Evolutionary conservation across 2,329 filamentous ascomycete genomes (phyloP).

Genomic region (Alternaria triticimaculans): DNA sequence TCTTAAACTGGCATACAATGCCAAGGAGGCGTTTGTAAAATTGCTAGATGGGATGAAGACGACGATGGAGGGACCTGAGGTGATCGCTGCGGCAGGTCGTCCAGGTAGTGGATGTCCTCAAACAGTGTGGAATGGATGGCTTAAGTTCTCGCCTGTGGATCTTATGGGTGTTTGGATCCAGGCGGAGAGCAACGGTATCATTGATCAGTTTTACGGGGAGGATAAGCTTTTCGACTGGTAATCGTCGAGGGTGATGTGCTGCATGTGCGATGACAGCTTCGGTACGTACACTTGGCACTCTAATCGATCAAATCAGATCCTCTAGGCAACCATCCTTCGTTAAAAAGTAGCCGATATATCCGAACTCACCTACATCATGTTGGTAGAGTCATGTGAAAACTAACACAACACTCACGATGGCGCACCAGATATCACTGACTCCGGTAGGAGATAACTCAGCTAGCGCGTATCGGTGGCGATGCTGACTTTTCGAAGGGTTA

Average conservation of each 20-base stretch:
- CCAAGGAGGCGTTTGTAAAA: constrained; percentile 4
- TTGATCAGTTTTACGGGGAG: neutral
- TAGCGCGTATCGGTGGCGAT: neutral
- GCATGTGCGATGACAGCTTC: neutral
- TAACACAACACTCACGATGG: neutral
- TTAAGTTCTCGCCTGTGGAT: constrained; percentile 2
- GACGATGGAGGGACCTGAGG: neutral
- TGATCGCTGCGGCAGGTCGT: neutral
- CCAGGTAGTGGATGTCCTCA: neutral
- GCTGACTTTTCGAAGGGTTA: neutral
- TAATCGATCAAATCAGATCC: neutral
- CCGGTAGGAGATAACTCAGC: neutral
- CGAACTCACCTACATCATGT: neutral
- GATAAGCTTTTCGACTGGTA: neutral
- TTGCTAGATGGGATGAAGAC: neutral
- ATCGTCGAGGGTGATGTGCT: neutral
- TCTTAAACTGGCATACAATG: neutral
- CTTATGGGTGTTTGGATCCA: neutral
- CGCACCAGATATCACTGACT: neutral
- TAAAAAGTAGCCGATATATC: neutral
- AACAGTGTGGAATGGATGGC: constrained; percentile 4
- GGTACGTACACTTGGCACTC: neutral
- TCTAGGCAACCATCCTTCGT: neutral
- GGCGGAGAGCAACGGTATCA: neutral
- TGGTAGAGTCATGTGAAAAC: neutral